Conservation (phyloP, 371 early-diverging fungal genomes). For the Zopfochytrium polystomum region DNA sequence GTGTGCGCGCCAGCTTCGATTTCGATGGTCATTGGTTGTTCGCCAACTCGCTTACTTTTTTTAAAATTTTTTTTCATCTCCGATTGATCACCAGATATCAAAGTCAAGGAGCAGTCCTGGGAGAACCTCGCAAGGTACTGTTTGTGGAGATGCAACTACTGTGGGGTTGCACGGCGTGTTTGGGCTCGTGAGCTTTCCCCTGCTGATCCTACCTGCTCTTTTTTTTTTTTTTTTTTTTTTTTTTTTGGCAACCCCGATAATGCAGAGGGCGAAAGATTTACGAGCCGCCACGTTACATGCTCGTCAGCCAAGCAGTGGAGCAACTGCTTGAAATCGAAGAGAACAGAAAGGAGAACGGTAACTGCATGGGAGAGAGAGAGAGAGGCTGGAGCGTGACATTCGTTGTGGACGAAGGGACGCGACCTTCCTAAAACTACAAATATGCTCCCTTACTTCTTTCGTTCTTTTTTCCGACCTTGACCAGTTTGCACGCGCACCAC, state of each 20-base stretch:
- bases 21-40: not conserved
- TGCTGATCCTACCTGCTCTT: not conserved
- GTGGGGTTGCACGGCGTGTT: no score
- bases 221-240: not conserved
- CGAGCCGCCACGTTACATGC: conserved; percentile 98
- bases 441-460: not conserved
- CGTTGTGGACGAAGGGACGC: not conserved
- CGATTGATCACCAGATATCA: conserved; percentile 87
- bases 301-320: conserved; percentile 87
- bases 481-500: conserved; percentile 73
- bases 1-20: not conserved
- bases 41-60: no score
- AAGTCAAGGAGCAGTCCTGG: conserved; percentile 95
- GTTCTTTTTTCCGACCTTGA: not conserved
- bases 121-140: conserved; percentile 87
- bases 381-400: no score
- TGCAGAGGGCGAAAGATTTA: conserved; percentile 82
- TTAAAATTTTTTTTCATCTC: no score
- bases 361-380: no score
- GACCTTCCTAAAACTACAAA: not conserved
- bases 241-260: no score
- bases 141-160: no score
- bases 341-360: conserved; percentile 50
- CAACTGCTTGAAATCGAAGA: conserved; percentile 93
- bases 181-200: not conserved